phyloP scores from a whole-genome alignment of 2,329 filamentous ascomycete species.

The Pezizomycotina sp. region DNA sequence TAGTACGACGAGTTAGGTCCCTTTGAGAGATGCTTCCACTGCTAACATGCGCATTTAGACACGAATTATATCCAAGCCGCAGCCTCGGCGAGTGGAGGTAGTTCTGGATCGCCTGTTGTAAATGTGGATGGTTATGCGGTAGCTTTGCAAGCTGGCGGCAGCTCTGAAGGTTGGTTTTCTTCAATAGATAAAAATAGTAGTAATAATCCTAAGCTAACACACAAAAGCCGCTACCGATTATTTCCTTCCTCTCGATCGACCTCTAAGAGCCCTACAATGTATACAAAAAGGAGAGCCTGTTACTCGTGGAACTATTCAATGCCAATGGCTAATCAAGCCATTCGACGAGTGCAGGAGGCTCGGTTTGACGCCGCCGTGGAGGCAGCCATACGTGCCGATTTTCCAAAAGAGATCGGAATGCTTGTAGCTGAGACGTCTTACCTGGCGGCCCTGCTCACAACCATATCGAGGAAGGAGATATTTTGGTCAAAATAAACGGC shows the following conservation, averaged over 20 bases:
- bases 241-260: slow-evolving; percentile 83
- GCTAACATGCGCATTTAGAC: slow-evolving; percentile 30
- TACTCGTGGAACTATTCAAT: slow-evolving; percentile 90
- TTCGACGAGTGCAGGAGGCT: slow-evolving; percentile 92
- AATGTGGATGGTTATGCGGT: slow-evolving; percentile 87
- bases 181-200: neutral
- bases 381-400: slow-evolving; percentile 60
- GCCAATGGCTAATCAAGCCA: slow-evolving; percentile 88
- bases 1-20: slow-evolving; percentile 40
- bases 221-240: slow-evolving; percentile 77
- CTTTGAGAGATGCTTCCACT: neutral
- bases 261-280: slow-evolving; percentile 69
- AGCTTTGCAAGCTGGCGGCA: slow-evolving; percentile 81
- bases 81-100: slow-evolving; percentile 87
- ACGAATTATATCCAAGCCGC: slow-evolving; percentile 95
- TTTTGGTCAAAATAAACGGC: slow-evolving; percentile 82
- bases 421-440: slow-evolving; percentile 90
- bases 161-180: slow-evolving; percentile 51
- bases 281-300: slow-evolving; percentile 61
- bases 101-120: slow-evolving; percentile 94
- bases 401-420: slow-evolving; percentile 91
- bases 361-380: slow-evolving; percentile 71
- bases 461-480: slow-evolving; percentile 85
- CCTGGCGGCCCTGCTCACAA: slow-evolving; percentile 74
- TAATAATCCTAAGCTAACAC: neutral